Percentiles rank a stretch among this genome's conserved stretches.
Conservation (phyloP, 768 basidiomycete species). For the Mycena haematopus region DNA sequence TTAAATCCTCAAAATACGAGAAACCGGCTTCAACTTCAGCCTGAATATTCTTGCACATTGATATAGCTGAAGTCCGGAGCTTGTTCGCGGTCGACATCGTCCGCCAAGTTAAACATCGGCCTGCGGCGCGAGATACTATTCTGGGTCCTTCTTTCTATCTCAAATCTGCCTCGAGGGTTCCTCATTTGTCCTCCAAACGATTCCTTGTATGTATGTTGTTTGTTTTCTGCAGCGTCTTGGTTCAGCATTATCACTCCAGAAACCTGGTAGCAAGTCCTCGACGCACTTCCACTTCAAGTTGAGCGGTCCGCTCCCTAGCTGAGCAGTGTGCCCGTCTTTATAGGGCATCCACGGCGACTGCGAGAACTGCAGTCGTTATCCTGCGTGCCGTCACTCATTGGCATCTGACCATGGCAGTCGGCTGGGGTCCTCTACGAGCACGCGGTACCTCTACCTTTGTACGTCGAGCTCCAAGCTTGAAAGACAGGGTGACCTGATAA, state of each 20-base stretch:
- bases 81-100: neutral
- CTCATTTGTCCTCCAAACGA: too few relatives aligned
- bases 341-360: neutral
- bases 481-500: neutral
- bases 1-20: too few relatives aligned
- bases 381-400: neutral
- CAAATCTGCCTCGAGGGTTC: neutral
- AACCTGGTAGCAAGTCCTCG: neutral
- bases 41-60: neutral
- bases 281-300: neutral
- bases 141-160: neutral
- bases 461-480: neutral
- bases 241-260: too few relatives aligned
- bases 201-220: too few relatives aligned
- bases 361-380: neutral
- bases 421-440: neutral
- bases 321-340: neutral
- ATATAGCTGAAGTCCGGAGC: too few relatives aligned
- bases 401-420: neutral
- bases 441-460: neutral
- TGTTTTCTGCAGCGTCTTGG: neutral
- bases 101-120: neutral
- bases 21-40: neutral
- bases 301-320: neutral
- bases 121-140: neutral